Base-by-base conservation (phyloP, 495 filamentous ascomycete species). In the Penicillium diatomitis region DNA sequence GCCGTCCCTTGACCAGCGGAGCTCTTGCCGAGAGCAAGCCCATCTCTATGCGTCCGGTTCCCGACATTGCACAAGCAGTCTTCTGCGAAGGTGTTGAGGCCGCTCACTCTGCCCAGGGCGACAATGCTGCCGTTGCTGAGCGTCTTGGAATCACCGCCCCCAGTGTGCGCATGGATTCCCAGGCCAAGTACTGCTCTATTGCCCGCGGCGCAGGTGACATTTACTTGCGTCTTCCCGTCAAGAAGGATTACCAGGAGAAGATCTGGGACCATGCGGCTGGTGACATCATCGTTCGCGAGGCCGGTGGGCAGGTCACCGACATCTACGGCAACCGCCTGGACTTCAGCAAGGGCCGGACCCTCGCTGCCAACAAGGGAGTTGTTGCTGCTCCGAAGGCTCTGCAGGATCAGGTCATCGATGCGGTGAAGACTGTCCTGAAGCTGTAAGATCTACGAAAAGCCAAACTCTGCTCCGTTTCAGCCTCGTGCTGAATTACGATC, bases 191-290 rank as follows among this genome's bases (percentile, higher is more conserved):
- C 63, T 91, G 83, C 40, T 90, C 86, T 3, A 90, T 99, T 62
- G 90, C 94, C n/a, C 74, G 92, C 51, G 92, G 92, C 28, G 90
- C 90, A 5, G 92, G 90, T 38, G 94, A 99, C 58, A 81, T 99
- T 54, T 97, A 97, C 65, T 72, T 98, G 55, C 77, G 92, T 44
- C 70, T 99, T 31, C 92, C 94, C 11, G 82, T 85, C 8, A 83
- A 77, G 56, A 83, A 82, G 60, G 81, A 83, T 28, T 99, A 97
- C 68, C 81, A 95, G 70, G 92, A 99, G 76, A 99, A 99, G 77
- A 97, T 99, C 54, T 99, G 92, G 92, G 92, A 99, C 64, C 92
- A 99, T 68, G 94, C 91, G 32, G 91, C 88, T n/a, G 92, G 92
- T 33, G 90, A 94, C 51, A 66, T 99, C 44, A 90, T 99, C 56